Base-by-base conservation (phyloP, 495 filamentous ascomycete species). In the Podospora australis region DNA sequence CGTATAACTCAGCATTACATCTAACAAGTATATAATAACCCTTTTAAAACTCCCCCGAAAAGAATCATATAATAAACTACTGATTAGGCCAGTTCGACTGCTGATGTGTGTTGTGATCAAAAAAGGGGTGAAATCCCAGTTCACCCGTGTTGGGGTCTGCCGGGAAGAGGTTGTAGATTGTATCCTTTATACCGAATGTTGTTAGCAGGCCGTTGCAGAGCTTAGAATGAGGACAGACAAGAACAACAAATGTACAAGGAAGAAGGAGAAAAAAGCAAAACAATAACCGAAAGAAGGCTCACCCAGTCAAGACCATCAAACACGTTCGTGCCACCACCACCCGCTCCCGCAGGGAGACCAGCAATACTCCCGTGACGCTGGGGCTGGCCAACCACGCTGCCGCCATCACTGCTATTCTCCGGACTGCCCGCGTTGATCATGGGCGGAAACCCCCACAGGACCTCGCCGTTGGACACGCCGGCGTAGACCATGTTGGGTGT, bases 381-480 rank as follows among this genome's bases (percentile, higher is more conserved):
- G 45, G 32, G 20, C 46, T 46, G 48, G 49, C 58, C 41, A 49
- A 57, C 54, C 1, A 55, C 58, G 8, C 54, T 58, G 2, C 48
- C 55, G 7, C 56, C 48, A 32, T 68, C 68, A 41, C 63, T 69
- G 34, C 58, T 55, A 39, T 55, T 61, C 47, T 60, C 64, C 2
- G 66, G 68, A 25, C 68, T 70, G 3, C 57, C 54, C 3, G 61
- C 48, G 26, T 57, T 69, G 17, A 29, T 28, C 3, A 13, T 17
- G 4, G 63, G 66, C 14, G 70, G 67, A 7, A 72, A 24, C 17
- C 67, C 62, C 69, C 70, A 74, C 13, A 74, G 57, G 0, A 57
- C 70, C 39, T 72, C 69, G 7, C 70, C 68, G 43, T 74, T 69
- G 6, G 70, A 68, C 3, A 72, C 69, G 7, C 70, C 70, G 4